Evolutionary conservation across 1,139 yeast species (phyloP), one percentile per base, ranked within the genome.

Genomic region (Yamadazyma dendronema): DNA sequence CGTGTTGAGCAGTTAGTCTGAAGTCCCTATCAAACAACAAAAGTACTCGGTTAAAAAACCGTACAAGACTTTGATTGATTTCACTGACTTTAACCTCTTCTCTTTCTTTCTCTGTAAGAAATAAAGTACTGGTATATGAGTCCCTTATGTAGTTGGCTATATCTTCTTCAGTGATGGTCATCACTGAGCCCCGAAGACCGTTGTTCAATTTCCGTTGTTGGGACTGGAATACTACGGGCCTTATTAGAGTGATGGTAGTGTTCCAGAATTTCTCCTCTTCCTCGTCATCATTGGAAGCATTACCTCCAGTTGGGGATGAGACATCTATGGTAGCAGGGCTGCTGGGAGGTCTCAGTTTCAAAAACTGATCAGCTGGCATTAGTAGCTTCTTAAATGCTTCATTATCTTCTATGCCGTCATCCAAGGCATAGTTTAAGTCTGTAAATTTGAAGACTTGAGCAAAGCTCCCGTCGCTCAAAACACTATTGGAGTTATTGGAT

Each of bases 401-500:
- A 26, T 62, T 46, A 3, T 66, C 52, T 14, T 45, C 49, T 2
- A 46, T 43, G 37, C 57, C 63, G 10, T 62, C 66, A 11, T 62
- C 71, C 4, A 54, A 40, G 1, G 61, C 41, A 42, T 54, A 61
- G 30, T 57, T 64, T 2, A 72, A 65, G 36, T 67, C 65, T 0
- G 75, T 67, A 44, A 69, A 70, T 35, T 62, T 65, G 48, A 57
- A 67, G 4, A 65, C 46, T 42, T 55, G 50, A 2, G 74, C 76
- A 35, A 60, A 56, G 28, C 49, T 52, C 1, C 57, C 46, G 40
- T 70, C 74, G 0, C 65, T 49, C n/a, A 70, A 57, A 15, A 50
- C 50, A 4, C 74, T 67, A 43, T 69, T 70, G 14, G 74, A 67
- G 42, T 61, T 69, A 41, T 61, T 67, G 2, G 74, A 68, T 0